Conservation (phyloP, 331 rosid species). For the Cydonia oblonga region DNA sequence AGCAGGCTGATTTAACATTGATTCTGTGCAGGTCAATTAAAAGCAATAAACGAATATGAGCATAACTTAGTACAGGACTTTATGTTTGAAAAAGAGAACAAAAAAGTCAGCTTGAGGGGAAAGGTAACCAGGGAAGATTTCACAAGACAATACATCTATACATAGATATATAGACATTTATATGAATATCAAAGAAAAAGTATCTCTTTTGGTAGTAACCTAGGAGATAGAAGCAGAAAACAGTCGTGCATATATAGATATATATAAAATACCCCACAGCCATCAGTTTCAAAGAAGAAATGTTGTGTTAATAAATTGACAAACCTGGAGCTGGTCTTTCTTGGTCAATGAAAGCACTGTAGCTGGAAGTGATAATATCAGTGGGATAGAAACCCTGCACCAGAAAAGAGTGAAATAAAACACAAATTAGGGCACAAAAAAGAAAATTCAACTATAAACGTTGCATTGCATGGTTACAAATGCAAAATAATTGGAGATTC, state of each 20-base stretch:
- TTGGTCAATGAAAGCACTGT: constrained; percentile 76
- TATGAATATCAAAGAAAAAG: neutral
- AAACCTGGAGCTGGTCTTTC: constrained; percentile 74
- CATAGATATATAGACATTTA: too few species aligned
- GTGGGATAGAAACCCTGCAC: constrained; percentile 64
- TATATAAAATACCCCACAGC: neutral
- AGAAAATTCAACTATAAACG: neutral
- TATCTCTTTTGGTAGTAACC: neutral
- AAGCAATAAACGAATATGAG: neutral
- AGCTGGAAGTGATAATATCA: constrained; percentile 76
- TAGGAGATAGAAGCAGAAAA: neutral
- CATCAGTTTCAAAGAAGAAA: neutral
- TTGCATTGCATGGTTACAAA: neutral
- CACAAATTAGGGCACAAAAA: neutral
- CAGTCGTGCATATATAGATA: neutral
- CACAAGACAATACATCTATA: neutral
- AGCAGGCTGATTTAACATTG: neutral
- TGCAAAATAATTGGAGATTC: neutral
- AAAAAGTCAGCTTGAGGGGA: neutral
- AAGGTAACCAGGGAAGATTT: neutral
- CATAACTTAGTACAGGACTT: neutral
- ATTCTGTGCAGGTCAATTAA: neutral
- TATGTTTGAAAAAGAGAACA: neutral
- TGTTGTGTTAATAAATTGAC: constrained; percentile 9
- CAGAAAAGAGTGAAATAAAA: constrained; percentile 12